Evolutionary conservation across 331 rosid genomes (phyloP), one percentile per base, ranked within the genome.

Genomic region (Acacia concinna): DNA sequence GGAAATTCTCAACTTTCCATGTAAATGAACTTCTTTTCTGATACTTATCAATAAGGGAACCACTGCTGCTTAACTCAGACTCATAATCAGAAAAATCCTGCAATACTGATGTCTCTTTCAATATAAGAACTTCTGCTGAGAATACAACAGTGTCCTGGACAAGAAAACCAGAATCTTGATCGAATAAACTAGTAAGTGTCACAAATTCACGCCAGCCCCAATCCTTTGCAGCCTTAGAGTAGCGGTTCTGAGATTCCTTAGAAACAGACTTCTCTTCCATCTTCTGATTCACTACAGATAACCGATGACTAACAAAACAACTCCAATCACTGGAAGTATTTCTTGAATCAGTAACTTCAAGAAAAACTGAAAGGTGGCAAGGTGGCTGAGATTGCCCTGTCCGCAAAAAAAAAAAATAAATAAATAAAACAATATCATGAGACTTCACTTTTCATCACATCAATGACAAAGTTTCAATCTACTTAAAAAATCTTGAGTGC

Each of bases 141-240:
- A 96, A 96, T 72, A 93, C 90, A 86, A 96, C 98, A 72, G 98
- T 88, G 78, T 96, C 99, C 86, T 86, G 97, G 83, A 89, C 88
- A 82, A 96, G 99, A 90, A 96, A 96, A 67, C 99, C 99, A 11
- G 98, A 93, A 86, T 96, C 99, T 86, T 96, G 99, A 96, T 96
- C 99, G 52, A 96, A 96, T 76, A 96, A 90, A 88, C 99, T 93
- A 23, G 99, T 96, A 76, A 96, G 99, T 1, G 99, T 96, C 88
- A 96, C 99, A 86, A 96, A 96, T 87, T 96, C 99, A 84, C 99
- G 97, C 99, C 99, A 96, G 13, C 99, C 99, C 99, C 99, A 96
- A 83, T 96, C 99, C 88, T 96, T 96, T 76, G 98, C 99, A 74
- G 98, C 98, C 91, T 96, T 96, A 77, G 99, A 93, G 89, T 96